phyloP scores from a whole-genome alignment of 441 rosid genomes.

The Erysimum cheiri region DNA sequence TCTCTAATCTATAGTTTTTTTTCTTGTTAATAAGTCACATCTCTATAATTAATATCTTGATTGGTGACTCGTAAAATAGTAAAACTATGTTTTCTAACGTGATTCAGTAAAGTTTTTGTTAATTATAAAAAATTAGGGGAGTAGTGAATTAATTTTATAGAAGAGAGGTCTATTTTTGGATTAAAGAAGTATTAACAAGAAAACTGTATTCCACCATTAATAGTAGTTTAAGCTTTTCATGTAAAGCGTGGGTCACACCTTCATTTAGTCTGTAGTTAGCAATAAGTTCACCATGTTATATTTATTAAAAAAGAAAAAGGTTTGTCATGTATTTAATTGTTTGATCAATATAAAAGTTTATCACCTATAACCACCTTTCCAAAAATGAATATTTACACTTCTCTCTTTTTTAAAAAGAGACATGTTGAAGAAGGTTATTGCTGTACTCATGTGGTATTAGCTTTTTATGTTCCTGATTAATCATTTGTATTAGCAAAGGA shows the following conservation, averaged over 20 bases:
- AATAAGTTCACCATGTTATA: background rate
- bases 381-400: background rate
- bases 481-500: background rate
- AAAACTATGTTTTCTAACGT: too few relatives aligned
- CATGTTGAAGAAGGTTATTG: background rate
- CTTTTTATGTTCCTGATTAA: background rate
- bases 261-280: background rate
- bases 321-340: conserved; percentile 4
- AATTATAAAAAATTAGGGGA: too few relatives aligned
- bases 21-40: too few relatives aligned
- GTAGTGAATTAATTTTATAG: too few relatives aligned
- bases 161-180: too few relatives aligned
- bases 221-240: background rate
- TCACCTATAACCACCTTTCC: conserved; percentile 19
- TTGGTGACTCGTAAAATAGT: too few relatives aligned
- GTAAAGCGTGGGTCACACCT: background rate
- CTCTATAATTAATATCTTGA: too few relatives aligned
- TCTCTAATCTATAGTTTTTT: too few relatives aligned
- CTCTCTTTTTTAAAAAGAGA: background rate
- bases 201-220: background rate
- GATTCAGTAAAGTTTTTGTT: too few relatives aligned
- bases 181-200: background rate
- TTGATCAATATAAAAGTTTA: background rate
- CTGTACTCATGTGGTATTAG: background rate
- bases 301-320: background rate